phyloP scores from a whole-genome alignment of 2,329 filamentous ascomycete genomes.

The Bipolaris zeicola region DNA sequence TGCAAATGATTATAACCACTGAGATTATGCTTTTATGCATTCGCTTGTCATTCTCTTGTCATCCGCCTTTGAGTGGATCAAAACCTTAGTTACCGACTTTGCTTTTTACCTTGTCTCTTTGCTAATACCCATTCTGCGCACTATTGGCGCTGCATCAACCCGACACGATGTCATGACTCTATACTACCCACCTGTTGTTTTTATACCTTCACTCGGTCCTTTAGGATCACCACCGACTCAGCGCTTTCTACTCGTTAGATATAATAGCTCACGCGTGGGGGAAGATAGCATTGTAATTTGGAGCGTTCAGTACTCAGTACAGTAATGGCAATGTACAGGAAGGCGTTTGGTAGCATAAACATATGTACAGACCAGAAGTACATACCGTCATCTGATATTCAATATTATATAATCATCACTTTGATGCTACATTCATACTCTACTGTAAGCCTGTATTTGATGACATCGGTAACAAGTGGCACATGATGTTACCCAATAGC shows the following conservation, averaged over 20 bases:
- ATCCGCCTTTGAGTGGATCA: conserved; percentile 21
- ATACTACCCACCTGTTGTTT: conserved; percentile 21
- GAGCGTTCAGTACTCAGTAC: conserved; percentile 1
- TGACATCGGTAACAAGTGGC: neutral
- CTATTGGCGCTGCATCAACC: conserved; percentile 20
- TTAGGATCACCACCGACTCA: conserved; percentile 15
- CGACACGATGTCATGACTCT: conserved; percentile 38
- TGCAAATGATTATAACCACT: conserved; percentile 32
- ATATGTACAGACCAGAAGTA: conserved; percentile 1
- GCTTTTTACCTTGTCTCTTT: conserved; percentile 22
- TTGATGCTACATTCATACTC: neutral
- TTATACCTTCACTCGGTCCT: conserved; percentile 20
- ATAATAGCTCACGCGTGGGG: conserved; percentile 39
- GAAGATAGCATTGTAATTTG: conserved; percentile 2
- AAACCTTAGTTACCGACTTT: neutral
- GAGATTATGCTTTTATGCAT: conserved; percentile 1
- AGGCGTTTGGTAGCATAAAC: conserved; percentile 2
- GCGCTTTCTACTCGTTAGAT: conserved; percentile 18
- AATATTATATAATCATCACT: conserved; percentile 5
- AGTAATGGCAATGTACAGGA: neutral
- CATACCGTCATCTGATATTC: neutral
- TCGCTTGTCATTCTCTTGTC: conserved; percentile 5
- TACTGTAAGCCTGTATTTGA: neutral
- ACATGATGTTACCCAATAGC: neutral
- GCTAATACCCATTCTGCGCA: conserved; percentile 30